phyloP scores from a whole-genome alignment of 192 early-diverging fungal genomes.

The Coemansia sp. region DNA sequence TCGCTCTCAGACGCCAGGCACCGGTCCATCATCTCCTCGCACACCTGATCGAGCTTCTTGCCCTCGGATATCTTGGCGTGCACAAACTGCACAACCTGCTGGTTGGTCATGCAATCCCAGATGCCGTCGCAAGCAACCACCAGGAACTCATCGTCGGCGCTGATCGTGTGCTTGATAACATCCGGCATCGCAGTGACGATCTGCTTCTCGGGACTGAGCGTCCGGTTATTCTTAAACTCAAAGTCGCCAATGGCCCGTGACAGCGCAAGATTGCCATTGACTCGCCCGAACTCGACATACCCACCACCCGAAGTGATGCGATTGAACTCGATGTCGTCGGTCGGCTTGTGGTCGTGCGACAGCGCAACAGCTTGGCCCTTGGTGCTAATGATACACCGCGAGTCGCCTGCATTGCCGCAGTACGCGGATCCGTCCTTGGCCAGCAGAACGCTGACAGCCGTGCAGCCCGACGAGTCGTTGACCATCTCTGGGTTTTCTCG shows the following conservation, averaged over 20 bases:
- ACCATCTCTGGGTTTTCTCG: conserved; percentile 75
- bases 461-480: conserved; percentile 93
- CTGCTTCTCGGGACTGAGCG: conserved; percentile 82
- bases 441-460: conserved; percentile 86
- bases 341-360: conserved; percentile 96
- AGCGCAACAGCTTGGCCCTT: conserved; percentile 78
- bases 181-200: conserved; percentile 94
- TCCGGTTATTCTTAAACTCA: conserved; percentile 93
- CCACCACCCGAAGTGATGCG: conserved; percentile 92
- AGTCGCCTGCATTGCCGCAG: conserved; percentile 96
- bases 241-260: conserved; percentile 98
- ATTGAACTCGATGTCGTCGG: conserved; percentile 77
- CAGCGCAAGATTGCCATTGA: conserved; percentile 98
- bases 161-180: conserved; percentile 59
- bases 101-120: conserved; percentile 96
- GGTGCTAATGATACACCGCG: conserved; percentile 83
- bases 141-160: conserved; percentile 79
- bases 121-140: conserved; percentile 99
- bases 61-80: conserved; percentile 67
- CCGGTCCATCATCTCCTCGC: conserved; percentile 89
- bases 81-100: conserved; percentile 88
- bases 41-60: conserved; percentile 66
- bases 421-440: conserved; percentile 79
- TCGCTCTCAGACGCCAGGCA: conserved; percentile 91
- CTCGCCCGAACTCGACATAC: conserved; percentile 98